Conservation (phyloP, 805 yeast genomes). For the Sugiyamaella boreocaroliniensis region DNA sequence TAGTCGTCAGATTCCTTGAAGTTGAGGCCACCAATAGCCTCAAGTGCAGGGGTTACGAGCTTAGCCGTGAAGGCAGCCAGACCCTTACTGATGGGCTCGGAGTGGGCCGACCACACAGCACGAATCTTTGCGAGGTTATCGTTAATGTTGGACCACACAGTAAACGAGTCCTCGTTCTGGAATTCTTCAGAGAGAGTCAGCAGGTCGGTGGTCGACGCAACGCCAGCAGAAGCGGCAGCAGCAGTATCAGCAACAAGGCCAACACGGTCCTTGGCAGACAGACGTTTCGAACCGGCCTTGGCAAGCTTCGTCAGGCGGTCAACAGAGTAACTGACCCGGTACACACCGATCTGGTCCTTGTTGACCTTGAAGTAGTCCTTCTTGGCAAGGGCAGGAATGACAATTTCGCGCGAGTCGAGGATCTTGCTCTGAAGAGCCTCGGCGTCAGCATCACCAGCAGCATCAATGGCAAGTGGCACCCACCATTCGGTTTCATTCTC, state of each 20-base stretch:
- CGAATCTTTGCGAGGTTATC: conserved; percentile 32
- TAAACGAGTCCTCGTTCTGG: conserved; percentile 39
- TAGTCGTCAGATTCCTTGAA: conserved; percentile 51
- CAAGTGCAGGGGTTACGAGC: conserved; percentile 45
- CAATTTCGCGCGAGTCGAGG: conserved; percentile 13
- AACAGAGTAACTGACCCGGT: conserved; percentile 62
- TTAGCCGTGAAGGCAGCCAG: conserved; percentile 47
- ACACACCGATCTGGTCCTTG: conserved; percentile 68
- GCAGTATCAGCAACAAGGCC: conserved; percentile 78
- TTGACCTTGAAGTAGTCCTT: conserved; percentile 46
- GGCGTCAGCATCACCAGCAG: conserved; percentile 17
- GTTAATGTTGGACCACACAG: conserved; percentile 52
- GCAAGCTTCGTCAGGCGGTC: conserved; percentile 68
- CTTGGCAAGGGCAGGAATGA: conserved; percentile 14
- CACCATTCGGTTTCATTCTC: conserved; percentile 60
- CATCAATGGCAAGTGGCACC: conserved; percentile 30
- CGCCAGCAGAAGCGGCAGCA: conserved; percentile 64
- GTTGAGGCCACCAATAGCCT: conserved; percentile 51
- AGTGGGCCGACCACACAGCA: conserved; percentile 34
- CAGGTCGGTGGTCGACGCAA: conserved; percentile 52
- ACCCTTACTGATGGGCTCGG: conserved; percentile 37
- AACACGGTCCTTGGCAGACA: conserved; percentile 70
- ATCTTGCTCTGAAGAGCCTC: conserved; percentile 26
- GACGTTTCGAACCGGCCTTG: conserved; percentile 41
- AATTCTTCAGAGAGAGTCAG: conserved; percentile 40